Evolutionary conservation across 2,329 filamentous ascomycete genomes (phyloP).

Genomic region (Dryadomyces sulphureus): DNA sequence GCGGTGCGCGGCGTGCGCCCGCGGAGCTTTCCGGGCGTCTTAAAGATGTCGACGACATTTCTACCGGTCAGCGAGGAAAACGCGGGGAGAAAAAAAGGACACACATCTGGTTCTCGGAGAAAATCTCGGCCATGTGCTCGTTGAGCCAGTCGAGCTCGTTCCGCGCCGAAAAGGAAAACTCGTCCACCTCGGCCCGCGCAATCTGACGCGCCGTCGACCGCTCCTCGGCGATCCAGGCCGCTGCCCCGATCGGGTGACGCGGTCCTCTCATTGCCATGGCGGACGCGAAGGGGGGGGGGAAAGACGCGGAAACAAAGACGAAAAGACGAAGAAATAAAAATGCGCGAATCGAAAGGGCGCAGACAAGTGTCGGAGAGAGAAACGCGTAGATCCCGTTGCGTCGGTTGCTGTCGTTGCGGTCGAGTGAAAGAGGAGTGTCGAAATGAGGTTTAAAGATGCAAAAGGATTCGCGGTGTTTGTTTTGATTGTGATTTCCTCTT

Average conservation of each 20-base stretch:
- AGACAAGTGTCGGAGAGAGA: background rate
- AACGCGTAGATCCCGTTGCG: background rate
- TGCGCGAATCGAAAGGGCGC: background rate
- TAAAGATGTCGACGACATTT: slow-evolving; percentile 89
- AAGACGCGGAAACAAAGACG: background rate
- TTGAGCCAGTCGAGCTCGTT: slow-evolving; percentile 98
- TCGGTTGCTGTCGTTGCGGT: background rate
- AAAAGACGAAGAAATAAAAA: background rate
- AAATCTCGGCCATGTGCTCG: slow-evolving; percentile 94
- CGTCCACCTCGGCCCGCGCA: slow-evolving; percentile 69
- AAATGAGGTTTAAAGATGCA: background rate
- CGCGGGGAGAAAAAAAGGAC: slow-evolving; percentile 18
- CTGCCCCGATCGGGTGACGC: slow-evolving; percentile 61
- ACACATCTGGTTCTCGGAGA: slow-evolving; percentile 75
- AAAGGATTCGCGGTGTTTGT: slow-evolving; percentile 9
- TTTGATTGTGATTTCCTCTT: slow-evolving; percentile 12
- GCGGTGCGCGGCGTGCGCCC: slow-evolving; percentile 65
- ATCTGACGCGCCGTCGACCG: slow-evolving; percentile 64
- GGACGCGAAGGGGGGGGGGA: background rate
- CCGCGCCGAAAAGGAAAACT: slow-evolving; percentile 80
- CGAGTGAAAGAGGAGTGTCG: background rate
- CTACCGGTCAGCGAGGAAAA: slow-evolving; percentile 29
- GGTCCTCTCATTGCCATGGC: slow-evolving; percentile 33
- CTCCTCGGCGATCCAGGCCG: slow-evolving; percentile 76
- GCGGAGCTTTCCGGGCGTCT: slow-evolving; percentile 72